Conservation (phyloP, 2,329 filamentous ascomycete species). For the Colletotrichum nymphaeae region DNA sequence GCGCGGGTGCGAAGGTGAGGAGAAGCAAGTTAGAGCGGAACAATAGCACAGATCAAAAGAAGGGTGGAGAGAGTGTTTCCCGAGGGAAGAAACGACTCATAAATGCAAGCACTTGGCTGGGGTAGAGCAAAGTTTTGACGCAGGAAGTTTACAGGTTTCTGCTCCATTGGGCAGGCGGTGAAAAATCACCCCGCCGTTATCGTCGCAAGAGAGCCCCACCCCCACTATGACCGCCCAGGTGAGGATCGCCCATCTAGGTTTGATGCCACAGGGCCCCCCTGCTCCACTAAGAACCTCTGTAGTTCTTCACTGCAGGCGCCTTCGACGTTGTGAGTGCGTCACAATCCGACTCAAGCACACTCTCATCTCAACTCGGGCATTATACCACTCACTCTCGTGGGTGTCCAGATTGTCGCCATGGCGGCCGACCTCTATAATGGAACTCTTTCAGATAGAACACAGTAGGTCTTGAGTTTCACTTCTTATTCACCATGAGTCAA, state of each 20-base stretch:
- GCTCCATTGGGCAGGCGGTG: not conserved
- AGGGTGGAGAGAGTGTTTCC: conserved; percentile 10
- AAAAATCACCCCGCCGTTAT: conserved; percentile 25
- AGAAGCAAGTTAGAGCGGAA: not conserved
- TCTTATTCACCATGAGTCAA: not conserved
- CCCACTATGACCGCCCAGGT: conserved; percentile 25
- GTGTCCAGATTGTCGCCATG: conserved; percentile 5
- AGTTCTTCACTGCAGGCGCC: conserved; percentile 10
- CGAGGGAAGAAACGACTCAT: conserved; percentile 27
- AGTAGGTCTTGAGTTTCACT: conserved; percentile 3
- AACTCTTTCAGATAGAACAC: conserved; percentile 31
- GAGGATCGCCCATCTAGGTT: conserved; percentile 8
- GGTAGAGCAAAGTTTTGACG: conserved; percentile 30
- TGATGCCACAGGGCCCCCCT: conserved; percentile 21
- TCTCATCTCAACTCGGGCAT: not conserved
- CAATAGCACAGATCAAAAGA: conserved; percentile 2
- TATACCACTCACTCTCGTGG: not conserved
- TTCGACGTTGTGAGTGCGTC: not conserved
- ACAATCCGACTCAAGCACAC: not conserved
- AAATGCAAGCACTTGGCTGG: conserved; percentile 15
- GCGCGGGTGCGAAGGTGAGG: not conserved
- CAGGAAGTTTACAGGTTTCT: conserved; percentile 16
- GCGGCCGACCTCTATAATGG: conserved; percentile 25
- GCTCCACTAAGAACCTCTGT: conserved; percentile 27
- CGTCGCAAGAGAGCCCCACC: conserved; percentile 24